Base-by-base conservation (phyloP, 163 green algal genomes). In the Scenedesmus sp. region DNA sequence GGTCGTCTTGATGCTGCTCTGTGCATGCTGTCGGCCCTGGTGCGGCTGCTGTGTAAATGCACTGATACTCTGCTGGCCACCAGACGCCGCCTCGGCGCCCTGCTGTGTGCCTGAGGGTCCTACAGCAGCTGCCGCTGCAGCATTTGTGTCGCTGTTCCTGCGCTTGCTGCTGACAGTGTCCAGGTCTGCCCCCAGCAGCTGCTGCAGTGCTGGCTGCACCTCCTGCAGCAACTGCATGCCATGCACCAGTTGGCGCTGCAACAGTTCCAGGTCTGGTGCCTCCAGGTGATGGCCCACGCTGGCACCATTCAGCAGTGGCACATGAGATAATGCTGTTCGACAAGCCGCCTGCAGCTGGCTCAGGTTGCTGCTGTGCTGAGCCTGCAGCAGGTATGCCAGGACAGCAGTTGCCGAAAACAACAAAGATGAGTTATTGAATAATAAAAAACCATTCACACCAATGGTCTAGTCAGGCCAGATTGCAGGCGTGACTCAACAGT, bases 271-370 rank as follows among this genome's bases (percentile, higher is more conserved):
- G 49, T 91, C 87, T 12, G 87, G 87, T 56, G 73, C 40, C 40
- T 91, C 87, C 20, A 78, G 35, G 33, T 35, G 22, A 22, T 72
- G 73, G 13, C 87, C 87, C 30, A 91, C 53, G 49, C 35, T 49
- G 15, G 87, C 78, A 30, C 87, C 87, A 43, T 87, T 87, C 53
- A 91, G 78, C 40, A 91, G 78, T 15, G 87, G 87, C 37, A 91
- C 87, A 70, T 91, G 87, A 2, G 87, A 91, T 37, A 91, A 9
- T 4, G 87, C 87, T 13, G 40, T 40, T 26, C 33, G 33, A 42
- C 78, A 87, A 20, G 87, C 78, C 9, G 81, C 37, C 78, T 91
- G 87, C 87, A 91, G 78, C 78, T 91, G 87, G 22, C 51, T 68
- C 40, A 82, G 35, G 40, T 91, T 86, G 59, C 26, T n/a, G 10